A percentile compares a stretch with the other conserved stretches of the same genome.
These are phyloP conservation scores for Noccaea caerulescens DNA, from an alignment of 345 rosid genomes.

Conservation along the genomic window DNA sequence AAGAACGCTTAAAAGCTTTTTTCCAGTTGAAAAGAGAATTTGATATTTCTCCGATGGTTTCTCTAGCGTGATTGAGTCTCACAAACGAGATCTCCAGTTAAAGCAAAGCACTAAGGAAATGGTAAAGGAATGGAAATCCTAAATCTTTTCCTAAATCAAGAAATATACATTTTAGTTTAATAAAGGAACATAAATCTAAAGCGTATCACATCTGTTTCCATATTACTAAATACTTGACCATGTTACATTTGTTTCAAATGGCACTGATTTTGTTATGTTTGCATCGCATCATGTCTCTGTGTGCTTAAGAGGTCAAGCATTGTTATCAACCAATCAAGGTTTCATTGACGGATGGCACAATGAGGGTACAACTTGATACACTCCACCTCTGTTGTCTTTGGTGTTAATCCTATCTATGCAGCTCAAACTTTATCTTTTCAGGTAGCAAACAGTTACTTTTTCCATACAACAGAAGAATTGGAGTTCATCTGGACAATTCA, in stretches of 20 bases:
- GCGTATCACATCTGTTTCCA: not conserved
- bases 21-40: not conserved
- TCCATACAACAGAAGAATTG: slow-evolving; percentile 64
- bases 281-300: slow-evolving; percentile 32
- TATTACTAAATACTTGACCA: not conserved
- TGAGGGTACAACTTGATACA: slow-evolving; percentile 56
- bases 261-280: slow-evolving; percentile 36
- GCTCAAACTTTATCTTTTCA: slow-evolving; percentile 51
- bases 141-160: not conserved
- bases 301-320: slow-evolving; percentile 83
- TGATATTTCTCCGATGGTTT: not conserved
- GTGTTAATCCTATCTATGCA: slow-evolving; percentile 19
- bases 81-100: slow-evolving; percentile 21
- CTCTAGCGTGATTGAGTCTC: slow-evolving; percentile 18
- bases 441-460: slow-evolving; percentile 75
- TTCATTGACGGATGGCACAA: slow-evolving; percentile 48
- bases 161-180: not conserved
- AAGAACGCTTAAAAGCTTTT: slow-evolving; percentile 7
- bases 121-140: slow-evolving; percentile 6
- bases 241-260: slow-evolving; percentile 6
- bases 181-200: slow-evolving; percentile 1
- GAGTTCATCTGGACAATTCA: slow-evolving; percentile 74
- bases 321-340: slow-evolving; percentile 88
- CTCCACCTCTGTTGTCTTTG: slow-evolving; percentile 15
- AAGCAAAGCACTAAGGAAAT: not conserved